A percentile compares a stretch with the other conserved stretches of the same genome.
Conservation (phyloP, 2,329 filamentous ascomycete species). For the Fonsecaea nubica region DNA sequence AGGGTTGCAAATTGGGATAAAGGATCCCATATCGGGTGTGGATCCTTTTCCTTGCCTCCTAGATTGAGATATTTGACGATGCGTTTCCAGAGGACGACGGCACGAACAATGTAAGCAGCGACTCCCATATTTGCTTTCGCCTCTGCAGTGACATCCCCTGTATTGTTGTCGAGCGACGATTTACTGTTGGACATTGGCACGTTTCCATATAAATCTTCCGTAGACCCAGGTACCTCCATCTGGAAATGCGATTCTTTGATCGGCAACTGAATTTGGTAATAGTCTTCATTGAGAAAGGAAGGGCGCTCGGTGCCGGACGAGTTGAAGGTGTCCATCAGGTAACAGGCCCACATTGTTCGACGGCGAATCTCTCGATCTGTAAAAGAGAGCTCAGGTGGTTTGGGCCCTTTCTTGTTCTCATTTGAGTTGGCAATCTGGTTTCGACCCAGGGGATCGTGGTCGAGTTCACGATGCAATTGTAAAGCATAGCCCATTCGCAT, state of each 20-base stretch:
- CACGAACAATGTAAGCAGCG: slow-evolving; percentile 84
- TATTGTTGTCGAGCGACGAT: slow-evolving; percentile 56
- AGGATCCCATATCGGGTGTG: slow-evolving; percentile 78
- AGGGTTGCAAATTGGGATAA: slow-evolving; percentile 78
- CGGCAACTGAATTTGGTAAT: slow-evolving; percentile 85
- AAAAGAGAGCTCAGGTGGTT: slow-evolving; percentile 74
- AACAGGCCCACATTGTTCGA: slow-evolving; percentile 97
- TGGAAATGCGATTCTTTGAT: slow-evolving; percentile 90
- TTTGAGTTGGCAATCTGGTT: slow-evolving; percentile 50
- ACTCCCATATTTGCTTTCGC: slow-evolving; percentile 86
- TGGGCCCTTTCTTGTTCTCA: slow-evolving; percentile 38
- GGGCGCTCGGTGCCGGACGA: slow-evolving; percentile 93
- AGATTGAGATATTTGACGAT: slow-evolving; percentile 90
- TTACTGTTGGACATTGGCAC: slow-evolving; percentile 68
- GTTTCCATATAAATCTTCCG: slow-evolving; percentile 79
- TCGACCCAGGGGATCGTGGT: slow-evolving; percentile 76
- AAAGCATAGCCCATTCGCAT: slow-evolving; percentile 97
- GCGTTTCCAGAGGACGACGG: slow-evolving; percentile 86
- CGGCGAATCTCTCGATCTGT: slow-evolving; percentile 91
- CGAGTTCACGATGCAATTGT: slow-evolving; percentile 89
- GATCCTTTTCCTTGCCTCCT: slow-evolving; percentile 80
- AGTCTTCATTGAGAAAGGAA: slow-evolving; percentile 87
- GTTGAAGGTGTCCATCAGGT: slow-evolving; percentile 96
- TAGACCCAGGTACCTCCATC: slow-evolving; percentile 86
- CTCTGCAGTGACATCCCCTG: slow-evolving; percentile 26